These are phyloP conservation scores for Sporothrix brasiliensis DNA, from an alignment of 2,329 filamentous ascomycete genomes.

Conservation along the genomic window DNA sequence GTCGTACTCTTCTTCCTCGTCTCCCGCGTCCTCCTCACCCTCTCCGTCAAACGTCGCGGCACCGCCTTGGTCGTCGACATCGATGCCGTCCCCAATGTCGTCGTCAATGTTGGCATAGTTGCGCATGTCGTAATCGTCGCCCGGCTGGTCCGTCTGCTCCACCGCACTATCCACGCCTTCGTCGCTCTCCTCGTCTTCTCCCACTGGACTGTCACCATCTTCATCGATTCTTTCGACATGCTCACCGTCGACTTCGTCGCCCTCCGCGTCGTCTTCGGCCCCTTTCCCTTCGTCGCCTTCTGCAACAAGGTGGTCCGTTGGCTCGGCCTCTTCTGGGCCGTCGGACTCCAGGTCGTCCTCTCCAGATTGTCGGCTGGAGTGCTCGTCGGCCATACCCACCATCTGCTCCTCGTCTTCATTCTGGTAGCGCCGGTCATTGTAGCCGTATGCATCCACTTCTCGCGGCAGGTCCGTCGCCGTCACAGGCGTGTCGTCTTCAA, in stretches of 20 bases:
- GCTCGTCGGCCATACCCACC: constrained; percentile 36
- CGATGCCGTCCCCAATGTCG: constrained; percentile 35
- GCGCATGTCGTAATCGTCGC: constrained; percentile 42
- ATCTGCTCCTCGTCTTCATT: constrained; percentile 41
- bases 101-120: constrained; percentile 43
- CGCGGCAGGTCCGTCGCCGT: constrained; percentile 32
- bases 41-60: constrained; percentile 34
- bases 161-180: constrained; percentile 38
- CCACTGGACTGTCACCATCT: constrained; percentile 37
- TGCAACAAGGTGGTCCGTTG: constrained; percentile 38
- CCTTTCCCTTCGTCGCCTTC: constrained; percentile 34
- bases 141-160: constrained; percentile 34
- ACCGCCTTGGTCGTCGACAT: constrained; percentile 14
- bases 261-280: constrained; percentile 38
- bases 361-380: constrained; percentile 25
- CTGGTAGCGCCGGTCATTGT: constrained; percentile 38
- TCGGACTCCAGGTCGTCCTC: constrained; percentile 39
- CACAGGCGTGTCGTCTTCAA: constrained; percentile 19
- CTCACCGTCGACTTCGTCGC: constrained; percentile 25
- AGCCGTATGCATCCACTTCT: constrained; percentile 38
- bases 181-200: constrained; percentile 36
- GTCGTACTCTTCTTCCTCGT: constrained; percentile 37
- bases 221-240: constrained; percentile 36
- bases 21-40: constrained; percentile 36
- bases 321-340: constrained; percentile 43